Evolutionary conservation across 2,329 filamentous ascomycete species (phyloP), one percentile per base, ranked within the genome.

Genomic region (Alternaria gaisen): DNA sequence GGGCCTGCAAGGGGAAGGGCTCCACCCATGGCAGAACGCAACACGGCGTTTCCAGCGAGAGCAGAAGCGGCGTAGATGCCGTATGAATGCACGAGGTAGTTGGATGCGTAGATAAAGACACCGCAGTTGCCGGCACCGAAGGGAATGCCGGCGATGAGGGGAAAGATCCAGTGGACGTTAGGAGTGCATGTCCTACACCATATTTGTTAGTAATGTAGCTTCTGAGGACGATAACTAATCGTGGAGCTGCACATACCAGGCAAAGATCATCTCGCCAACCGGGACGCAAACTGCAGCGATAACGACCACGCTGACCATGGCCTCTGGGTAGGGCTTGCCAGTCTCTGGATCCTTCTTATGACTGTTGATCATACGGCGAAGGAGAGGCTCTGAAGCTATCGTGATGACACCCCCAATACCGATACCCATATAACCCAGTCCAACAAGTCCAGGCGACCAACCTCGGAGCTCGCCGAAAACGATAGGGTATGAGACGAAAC

Each of bases 401-500:
- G 82, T 81, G 12, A 85, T 76, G 32, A 72, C 58, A 12, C 72
- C 86, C 22, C 88, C 87, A n/a, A 86, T 80, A 0, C 87, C 87
- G 50, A 90, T 89, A 11, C 92, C 94, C 6, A 90, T 71, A 77
- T 96, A 97, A 1, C 92, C 86, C 3, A 97, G 86, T 0, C 94
- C 93, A 0, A 89, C 88, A 36, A 91, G 53, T 1, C 91, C 89
- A 0, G 90, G 83, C 2, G 84, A 84, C 94, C 93, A 97, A 61
- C 92, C 92, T 18, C 94, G 90, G 59, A 87, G 80, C 41, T 90
- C 83, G 11, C 84, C 83, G 79, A 95, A 97, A 59, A 97, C 90
- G 60, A 96, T 90, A 0, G 93, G 93, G 76, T 96, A 96, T 12
- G 92, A 92, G 16, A 96, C 90, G 80, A 97, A 97, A 79, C 92